Evolutionary conservation across 2,329 filamentous ascomycete species (phyloP).

Genomic region (Thermothelomyces thermophilus): DNA sequence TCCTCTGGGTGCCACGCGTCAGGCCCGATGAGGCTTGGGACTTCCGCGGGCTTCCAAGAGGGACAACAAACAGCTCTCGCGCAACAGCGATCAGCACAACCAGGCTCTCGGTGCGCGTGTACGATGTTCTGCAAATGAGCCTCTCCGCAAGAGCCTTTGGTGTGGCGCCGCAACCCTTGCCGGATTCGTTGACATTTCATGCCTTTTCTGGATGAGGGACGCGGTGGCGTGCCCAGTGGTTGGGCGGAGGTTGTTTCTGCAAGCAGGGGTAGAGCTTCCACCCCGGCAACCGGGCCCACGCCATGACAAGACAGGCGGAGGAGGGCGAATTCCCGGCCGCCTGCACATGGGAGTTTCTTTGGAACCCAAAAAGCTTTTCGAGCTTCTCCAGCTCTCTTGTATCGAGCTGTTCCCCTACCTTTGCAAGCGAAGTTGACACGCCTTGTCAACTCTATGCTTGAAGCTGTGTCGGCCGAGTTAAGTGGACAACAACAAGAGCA

Average conservation of each 20-base stretch:
- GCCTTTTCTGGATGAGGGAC: too few relatives aligned
- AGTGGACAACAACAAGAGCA: background rate
- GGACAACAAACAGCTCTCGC: background rate
- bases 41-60: background rate
- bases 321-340: background rate
- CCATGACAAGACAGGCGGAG: constrained; percentile 12
- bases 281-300: constrained; percentile 10
- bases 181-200: background rate
- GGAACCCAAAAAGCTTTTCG: background rate
- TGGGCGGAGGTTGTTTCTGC: constrained; percentile 13
- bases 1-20: constrained; percentile 8
- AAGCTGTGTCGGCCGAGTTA: too few relatives aligned
- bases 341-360: background rate
- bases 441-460: too few relatives aligned
- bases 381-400: constrained; percentile 1
- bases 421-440: too few relatives aligned
- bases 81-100: background rate
- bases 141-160: constrained; percentile 1
- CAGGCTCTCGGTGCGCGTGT: background rate
- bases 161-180: constrained; percentile 7
- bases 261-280: constrained; percentile 19
- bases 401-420: background rate
- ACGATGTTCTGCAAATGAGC: background rate
- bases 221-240: background rate
- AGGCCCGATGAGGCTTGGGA: constrained; percentile 1